Percentiles rank a stretch among this genome's conserved stretches.
Conservation (phyloP, 768 basidiomycete genomes). For the Hydnomerulius pinastri region DNA sequence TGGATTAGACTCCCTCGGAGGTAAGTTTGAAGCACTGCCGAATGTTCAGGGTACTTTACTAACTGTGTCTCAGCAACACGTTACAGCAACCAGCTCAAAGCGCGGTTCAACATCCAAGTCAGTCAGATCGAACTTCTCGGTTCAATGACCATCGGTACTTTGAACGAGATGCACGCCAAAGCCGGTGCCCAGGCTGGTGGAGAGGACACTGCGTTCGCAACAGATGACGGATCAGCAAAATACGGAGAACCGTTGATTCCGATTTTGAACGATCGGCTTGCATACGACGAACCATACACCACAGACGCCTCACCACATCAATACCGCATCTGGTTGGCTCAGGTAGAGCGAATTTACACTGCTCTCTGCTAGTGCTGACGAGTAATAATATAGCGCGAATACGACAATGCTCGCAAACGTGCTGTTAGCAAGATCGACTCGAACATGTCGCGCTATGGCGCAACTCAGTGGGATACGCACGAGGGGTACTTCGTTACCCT, state of each 20-base stretch:
- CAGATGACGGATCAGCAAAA: slow-evolving; percentile 16
- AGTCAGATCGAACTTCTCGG: no score
- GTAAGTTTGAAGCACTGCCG: not conserved
- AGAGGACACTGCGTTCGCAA: slow-evolving; percentile 1
- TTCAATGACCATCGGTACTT: slow-evolving; percentile 9
- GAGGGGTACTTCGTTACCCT: no score
- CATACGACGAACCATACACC: slow-evolving; percentile 19
- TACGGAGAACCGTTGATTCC: slow-evolving; percentile 18
- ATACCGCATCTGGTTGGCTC: slow-evolving; percentile 21
- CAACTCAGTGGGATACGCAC: slow-evolving; percentile 19
- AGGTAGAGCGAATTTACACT: slow-evolving; percentile 8
- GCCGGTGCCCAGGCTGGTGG: slow-evolving; percentile 3
- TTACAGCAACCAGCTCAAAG: slow-evolving; percentile 16
- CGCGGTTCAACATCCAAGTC: slow-evolving; percentile 17
- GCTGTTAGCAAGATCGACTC: slow-evolving; percentile 12
- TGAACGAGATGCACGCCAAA: slow-evolving; percentile 17
- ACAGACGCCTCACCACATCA: no score
- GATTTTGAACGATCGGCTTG: slow-evolving; percentile 15
- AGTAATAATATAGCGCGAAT: slow-evolving; percentile 7
- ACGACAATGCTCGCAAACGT: slow-evolving; percentile 16
- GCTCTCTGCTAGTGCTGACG: not conserved
- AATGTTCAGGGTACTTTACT: not conserved
- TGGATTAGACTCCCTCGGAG: no score
- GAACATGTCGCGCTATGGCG: slow-evolving; percentile 15
- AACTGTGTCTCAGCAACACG: slow-evolving; percentile 10